Evolutionary conservation across 1,284 basidiomycete genomes (phyloP).

Genomic region (Heterobasidion occidentale): DNA sequence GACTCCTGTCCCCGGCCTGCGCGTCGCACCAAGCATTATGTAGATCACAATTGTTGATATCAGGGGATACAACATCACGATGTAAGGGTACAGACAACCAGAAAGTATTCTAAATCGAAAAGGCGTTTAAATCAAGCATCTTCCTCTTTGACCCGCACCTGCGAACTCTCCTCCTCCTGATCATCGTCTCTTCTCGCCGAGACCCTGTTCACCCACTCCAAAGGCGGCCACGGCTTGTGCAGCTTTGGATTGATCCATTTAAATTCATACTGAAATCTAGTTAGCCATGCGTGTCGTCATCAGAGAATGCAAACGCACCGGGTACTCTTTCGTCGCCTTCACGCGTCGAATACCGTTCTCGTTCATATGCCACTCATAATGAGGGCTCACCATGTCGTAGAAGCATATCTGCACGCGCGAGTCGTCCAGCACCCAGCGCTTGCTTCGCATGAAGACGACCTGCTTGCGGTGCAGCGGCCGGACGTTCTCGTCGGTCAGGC

Average conservation of each 20-base stretch:
- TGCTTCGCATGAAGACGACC: background rate
- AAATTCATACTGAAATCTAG: slow-evolving; percentile 3
- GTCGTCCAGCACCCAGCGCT: slow-evolving; percentile 5
- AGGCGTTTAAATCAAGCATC: background rate
- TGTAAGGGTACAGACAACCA: too few species aligned
- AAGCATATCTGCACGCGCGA: slow-evolving; percentile 1
- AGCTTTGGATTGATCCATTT: slow-evolving; percentile 8
- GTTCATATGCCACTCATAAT: slow-evolving; percentile 13
- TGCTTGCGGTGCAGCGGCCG: slow-evolving; percentile 3
- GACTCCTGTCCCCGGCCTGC: background rate
- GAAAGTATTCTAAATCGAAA: too few species aligned
- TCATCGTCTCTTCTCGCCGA: background rate
- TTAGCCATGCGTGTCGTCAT: background rate
- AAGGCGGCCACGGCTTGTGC: slow-evolving; percentile 2
- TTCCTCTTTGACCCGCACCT: background rate
- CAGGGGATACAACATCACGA: too few species aligned
- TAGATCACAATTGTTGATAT: too few species aligned
- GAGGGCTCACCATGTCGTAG: slow-evolving; percentile 7
- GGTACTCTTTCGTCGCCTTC: background rate
- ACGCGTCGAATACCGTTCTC: slow-evolving; percentile 12
- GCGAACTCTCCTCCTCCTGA: background rate
- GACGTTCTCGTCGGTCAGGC: slow-evolving; percentile 13
- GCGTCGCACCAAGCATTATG: background rate
- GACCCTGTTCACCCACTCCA: slow-evolving; percentile 1
- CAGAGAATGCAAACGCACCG: background rate